These are phyloP conservation scores for Rubia balearica DNA, from an alignment of 305 asterid genomes.

Conservation along the genomic window DNA sequence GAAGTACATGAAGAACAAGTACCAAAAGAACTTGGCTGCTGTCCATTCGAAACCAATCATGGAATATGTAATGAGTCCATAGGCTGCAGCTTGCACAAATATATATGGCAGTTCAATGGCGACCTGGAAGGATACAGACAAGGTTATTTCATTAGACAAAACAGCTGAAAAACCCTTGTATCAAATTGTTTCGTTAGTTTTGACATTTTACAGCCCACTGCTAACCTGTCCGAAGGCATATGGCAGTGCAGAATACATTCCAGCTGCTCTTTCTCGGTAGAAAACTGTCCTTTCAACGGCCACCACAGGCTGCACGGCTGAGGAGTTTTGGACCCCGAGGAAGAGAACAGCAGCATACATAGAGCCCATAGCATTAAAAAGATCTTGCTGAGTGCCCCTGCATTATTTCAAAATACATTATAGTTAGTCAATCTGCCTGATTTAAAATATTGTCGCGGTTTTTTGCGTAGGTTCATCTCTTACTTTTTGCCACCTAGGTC, in stretches of 20 bases:
- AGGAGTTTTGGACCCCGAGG: conserved; percentile 63
- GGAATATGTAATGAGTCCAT: conserved; percentile 13
- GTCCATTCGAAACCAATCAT: conserved; percentile 23
- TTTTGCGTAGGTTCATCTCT: neutral
- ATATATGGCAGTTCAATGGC: conserved; percentile 18
- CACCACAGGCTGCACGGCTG: conserved; percentile 78
- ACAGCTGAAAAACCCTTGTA: no score
- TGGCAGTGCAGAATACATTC: conserved; percentile 85
- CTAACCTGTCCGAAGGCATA: conserved; percentile 85
- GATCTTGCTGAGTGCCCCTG: conserved; percentile 56
- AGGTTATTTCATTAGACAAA: neutral
- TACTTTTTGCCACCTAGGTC: conserved; percentile 67
- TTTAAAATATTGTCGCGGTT: no score
- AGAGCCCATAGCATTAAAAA: conserved; percentile 81
- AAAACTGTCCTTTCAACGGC: conserved; percentile 79
- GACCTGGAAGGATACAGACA: neutral
- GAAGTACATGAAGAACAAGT: conserved; percentile 20
- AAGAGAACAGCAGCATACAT: conserved; percentile 72
- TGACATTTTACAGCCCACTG: neutral
- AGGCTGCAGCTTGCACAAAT: conserved; percentile 9
- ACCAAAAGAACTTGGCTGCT: conserved; percentile 20
- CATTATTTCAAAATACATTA: neutral
- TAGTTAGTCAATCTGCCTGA: neutral
- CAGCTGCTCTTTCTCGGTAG: conserved; percentile 83
- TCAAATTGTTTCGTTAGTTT: no score